Evolutionary conservation across 805 yeast genomes (phyloP).

Genomic region (Wickerhamomyces queroliae): DNA sequence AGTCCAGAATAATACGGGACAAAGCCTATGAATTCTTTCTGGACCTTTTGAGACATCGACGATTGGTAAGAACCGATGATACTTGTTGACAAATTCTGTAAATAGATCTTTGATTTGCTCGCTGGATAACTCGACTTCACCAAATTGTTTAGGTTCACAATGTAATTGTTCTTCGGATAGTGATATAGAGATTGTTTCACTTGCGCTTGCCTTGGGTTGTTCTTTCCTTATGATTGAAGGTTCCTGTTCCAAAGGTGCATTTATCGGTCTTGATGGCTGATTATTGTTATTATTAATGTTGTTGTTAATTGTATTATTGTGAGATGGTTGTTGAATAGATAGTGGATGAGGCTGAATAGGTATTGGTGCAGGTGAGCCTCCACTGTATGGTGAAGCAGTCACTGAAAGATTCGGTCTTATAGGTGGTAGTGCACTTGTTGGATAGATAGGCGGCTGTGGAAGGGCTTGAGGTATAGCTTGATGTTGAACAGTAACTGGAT

Average conservation of each 20-base stretch:
- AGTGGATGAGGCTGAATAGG: neutral
- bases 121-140: constrained; percentile 56
- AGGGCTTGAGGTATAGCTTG: constrained; percentile 1
- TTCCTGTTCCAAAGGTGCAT: neutral
- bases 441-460: neutral
- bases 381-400: neutral
- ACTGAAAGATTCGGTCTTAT: neutral
- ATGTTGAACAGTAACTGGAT: neutral
- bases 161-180: constrained; percentile 31
- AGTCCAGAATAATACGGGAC: constrained; percentile 93
- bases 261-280: neutral
- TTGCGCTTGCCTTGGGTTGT: neutral
- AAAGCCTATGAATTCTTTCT: constrained; percentile 67
- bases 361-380: neutral
- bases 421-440: neutral
- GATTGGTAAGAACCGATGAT: constrained; percentile 84
- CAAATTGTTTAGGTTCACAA: constrained; percentile 68
- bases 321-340: neutral
- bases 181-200: constrained; percentile 3
- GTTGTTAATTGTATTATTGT: neutral
- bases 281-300: neutral
- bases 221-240: constrained; percentile 2
- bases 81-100: constrained; percentile 63
- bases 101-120: constrained; percentile 58
- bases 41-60: constrained; percentile 81